Evolutionary conservation across 2,329 filamentous ascomycete genomes (phyloP).

Genomic region (Proliferodiscus dingleyae): DNA sequence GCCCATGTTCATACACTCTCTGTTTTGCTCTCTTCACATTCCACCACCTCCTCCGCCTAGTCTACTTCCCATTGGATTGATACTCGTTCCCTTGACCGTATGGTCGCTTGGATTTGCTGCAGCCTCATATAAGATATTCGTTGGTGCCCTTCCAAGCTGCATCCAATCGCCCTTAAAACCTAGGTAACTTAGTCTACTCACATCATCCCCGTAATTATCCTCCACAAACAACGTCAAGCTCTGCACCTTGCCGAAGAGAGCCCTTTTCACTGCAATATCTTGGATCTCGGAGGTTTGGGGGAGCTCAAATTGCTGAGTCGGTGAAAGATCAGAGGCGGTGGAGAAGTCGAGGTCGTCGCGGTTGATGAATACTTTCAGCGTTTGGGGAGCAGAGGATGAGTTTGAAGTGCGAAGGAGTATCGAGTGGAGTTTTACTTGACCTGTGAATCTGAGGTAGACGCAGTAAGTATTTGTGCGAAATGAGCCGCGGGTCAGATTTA

Average conservation of each 20-base stretch:
- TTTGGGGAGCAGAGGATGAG: conserved; percentile 67
- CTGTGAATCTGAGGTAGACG: conserved; percentile 70
- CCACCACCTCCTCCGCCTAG: conserved; percentile 39
- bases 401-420: conserved; percentile 78
- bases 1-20: background rate
- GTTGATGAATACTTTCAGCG: conserved; percentile 85
- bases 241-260: conserved; percentile 81
- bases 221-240: conserved; percentile 81
- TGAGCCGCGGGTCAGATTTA: conserved; percentile 41
- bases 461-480: conserved; percentile 1
- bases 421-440: conserved; percentile 87
- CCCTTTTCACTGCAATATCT: conserved; percentile 83
- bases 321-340: conserved; percentile 61
- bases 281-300: conserved; percentile 77
- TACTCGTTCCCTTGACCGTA: conserved; percentile 53
- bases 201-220: conserved; percentile 81
- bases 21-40: background rate
- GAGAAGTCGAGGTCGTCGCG: conserved; percentile 80
- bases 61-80: conserved; percentile 51
- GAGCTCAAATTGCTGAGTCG: conserved; percentile 74
- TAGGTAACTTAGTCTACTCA: conserved; percentile 73
- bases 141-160: conserved; percentile 74
- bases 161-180: conserved; percentile 96
- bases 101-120: conserved; percentile 91
- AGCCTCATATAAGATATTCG: conserved; percentile 87